These are phyloP conservation scores for Metschnikowia rubicola DNA, from an alignment of 805 yeast species.

Conservation along the genomic window DNA sequence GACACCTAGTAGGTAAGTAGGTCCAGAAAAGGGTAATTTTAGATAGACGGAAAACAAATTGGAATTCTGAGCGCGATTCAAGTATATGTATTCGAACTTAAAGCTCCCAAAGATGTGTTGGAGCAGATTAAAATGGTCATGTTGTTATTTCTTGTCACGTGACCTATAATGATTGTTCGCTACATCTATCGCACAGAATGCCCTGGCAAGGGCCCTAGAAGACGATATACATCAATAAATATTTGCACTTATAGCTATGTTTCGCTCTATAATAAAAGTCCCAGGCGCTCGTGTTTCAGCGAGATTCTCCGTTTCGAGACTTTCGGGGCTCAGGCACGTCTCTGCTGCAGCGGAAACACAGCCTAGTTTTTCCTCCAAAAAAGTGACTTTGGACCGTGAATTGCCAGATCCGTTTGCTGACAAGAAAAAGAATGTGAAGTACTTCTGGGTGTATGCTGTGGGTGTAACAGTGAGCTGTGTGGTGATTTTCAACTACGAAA, in stretches of 20 bases:
- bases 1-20: no score
- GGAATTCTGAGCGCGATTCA: no score
- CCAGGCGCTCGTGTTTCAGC: background rate
- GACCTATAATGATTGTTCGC: no score
- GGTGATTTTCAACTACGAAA: slow-evolving; percentile 88
- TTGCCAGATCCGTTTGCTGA: slow-evolving; percentile 76
- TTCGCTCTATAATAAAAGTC: background rate
- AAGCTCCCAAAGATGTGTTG: no score
- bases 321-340: slow-evolving; percentile 1
- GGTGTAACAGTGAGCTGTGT: slow-evolving; percentile 38
- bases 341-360: background rate
- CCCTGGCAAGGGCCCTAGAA: no score
- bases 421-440: slow-evolving; percentile 46
- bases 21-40: no score
- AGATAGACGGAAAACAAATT: no score
- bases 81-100: no score
- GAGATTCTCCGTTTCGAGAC: background rate
- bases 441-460: slow-evolving; percentile 46
- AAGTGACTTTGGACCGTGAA: slow-evolving; percentile 67
- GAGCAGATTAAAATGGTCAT: no score
- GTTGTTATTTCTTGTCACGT: no score
- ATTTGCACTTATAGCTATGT: background rate
- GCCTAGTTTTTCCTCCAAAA: background rate
- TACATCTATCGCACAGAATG: no score
- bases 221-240: no score